Percentiles rank a stretch among this genome's conserved stretches.
phyloP scores from a whole-genome alignment of 257 asterid species.

The Ilex asprella region DNA sequence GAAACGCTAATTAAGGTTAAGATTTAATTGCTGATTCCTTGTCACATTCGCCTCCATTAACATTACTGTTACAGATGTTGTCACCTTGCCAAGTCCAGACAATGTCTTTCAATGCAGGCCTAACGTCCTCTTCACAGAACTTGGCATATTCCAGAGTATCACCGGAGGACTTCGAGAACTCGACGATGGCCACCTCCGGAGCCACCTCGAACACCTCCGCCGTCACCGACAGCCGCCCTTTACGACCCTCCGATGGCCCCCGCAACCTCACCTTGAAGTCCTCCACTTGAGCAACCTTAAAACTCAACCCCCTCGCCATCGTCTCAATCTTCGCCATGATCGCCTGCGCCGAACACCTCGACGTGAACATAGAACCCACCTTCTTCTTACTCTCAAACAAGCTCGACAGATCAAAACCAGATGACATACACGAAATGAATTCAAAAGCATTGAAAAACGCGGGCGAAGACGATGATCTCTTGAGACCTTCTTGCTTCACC shows the following conservation, averaged over 20 bases:
- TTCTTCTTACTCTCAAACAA: conserved; percentile 44
- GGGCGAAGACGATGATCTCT: conserved; percentile 51
- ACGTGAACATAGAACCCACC: conserved; percentile 33
- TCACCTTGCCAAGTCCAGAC: conserved; percentile 59
- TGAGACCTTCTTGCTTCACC: conserved; percentile 16
- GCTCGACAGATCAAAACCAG: conserved; percentile 48
- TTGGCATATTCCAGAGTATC: conserved; percentile 54
- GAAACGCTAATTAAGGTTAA: no score
- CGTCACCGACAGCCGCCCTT: conserved; percentile 21
- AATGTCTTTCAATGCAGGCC: conserved; percentile 57
- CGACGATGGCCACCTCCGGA: conserved; percentile 60
- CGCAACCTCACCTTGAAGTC: conserved; percentile 21
- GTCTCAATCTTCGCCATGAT: conserved; percentile 19
- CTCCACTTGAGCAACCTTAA: conserved; percentile 9
- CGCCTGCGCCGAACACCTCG: conserved; percentile 18
- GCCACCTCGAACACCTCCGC: conserved; percentile 57
- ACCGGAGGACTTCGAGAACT: conserved; percentile 53
- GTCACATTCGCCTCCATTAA: no score
- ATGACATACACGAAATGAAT: conserved; percentile 52
- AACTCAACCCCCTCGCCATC: conserved; percentile 17
- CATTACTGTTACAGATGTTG: background rate
- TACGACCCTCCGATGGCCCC: conserved; percentile 16
- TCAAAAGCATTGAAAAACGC: conserved; percentile 51
- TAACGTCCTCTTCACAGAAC: conserved; percentile 50
- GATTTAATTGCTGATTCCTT: no score